These are phyloP conservation scores for Candida tammaniensis DNA, from an alignment of 805 yeast genomes.

Conservation along the genomic window DNA sequence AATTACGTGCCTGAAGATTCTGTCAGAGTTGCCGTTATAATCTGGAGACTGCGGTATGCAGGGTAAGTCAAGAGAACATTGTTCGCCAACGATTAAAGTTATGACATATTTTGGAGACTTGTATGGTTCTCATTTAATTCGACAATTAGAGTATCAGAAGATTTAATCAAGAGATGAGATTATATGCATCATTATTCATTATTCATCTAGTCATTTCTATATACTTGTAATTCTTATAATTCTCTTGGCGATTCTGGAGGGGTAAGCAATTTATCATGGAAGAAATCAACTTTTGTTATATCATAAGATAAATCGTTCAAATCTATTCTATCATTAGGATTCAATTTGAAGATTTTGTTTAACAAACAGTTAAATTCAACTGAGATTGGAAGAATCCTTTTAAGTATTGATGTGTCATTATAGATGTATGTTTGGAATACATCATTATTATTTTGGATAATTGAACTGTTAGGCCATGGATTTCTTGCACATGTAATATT, in stretches of 20 bases:
- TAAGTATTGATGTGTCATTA: conserved; percentile 49
- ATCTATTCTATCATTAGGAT: conserved; percentile 48
- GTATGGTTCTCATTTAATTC: too few relatives aligned
- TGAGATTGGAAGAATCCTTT: conserved; percentile 72
- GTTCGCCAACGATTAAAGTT: too few relatives aligned
- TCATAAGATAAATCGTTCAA: conserved; percentile 39
- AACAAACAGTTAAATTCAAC: conserved; percentile 55
- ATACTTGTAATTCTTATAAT: too few relatives aligned
- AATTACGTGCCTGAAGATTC: too few relatives aligned
- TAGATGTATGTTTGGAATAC: conserved; percentile 66
- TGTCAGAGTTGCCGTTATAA: too few relatives aligned
- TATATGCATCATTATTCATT: conserved; percentile 6
- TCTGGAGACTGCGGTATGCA: too few relatives aligned
- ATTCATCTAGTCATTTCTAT: conserved; percentile 4
- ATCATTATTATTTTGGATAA: conserved; percentile 47
- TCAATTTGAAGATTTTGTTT: conserved; percentile 39
- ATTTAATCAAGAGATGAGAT: too few relatives aligned
- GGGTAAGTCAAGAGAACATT: too few relatives aligned
- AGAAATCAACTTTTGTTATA: conserved; percentile 32
- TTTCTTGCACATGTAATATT: conserved; percentile 81
- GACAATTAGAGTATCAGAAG: too few relatives aligned
- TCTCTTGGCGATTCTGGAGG: conserved; percentile 16
- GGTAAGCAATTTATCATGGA: conserved; percentile 15
- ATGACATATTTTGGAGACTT: too few relatives aligned
- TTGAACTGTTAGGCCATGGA: conserved; percentile 85